phyloP scores from a whole-genome alignment of 495 filamentous ascomycete species.

The Gamarada debralockiae region DNA sequence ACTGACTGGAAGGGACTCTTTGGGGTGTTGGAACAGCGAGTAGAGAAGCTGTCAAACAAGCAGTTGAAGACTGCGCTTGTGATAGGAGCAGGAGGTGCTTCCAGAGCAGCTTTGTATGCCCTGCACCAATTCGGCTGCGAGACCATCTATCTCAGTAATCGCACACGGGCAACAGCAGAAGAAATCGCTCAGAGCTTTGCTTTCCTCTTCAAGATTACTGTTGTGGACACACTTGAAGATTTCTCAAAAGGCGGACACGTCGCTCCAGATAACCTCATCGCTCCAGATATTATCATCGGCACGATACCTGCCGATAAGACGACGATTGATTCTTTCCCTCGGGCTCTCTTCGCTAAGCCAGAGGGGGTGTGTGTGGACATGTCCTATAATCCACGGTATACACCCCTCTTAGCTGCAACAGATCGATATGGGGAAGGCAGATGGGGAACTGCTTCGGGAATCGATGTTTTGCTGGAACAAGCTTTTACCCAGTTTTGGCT shows the following conservation, averaged over 20 bases:
- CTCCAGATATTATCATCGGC: slow-evolving; percentile 3
- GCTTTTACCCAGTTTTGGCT: slow-evolving; percentile 4
- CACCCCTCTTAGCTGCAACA: not conserved
- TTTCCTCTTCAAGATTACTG: slow-evolving; percentile 4
- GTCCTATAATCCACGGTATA: slow-evolving; percentile 6
- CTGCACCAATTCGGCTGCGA: slow-evolving; percentile 76
- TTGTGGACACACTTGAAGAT: not conserved
- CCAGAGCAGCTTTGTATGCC: slow-evolving; percentile 83
- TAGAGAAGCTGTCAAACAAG: slow-evolving; percentile 65
- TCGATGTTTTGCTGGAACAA: slow-evolving; percentile 8
- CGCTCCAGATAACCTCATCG: not conserved
- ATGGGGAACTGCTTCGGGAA: slow-evolving; percentile 7
- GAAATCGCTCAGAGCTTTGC: slow-evolving; percentile 1
- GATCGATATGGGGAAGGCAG: not conserved
- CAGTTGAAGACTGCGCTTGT: slow-evolving; percentile 53
- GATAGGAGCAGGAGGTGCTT: slow-evolving; percentile 90
- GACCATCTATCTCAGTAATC: slow-evolving; percentile 46
- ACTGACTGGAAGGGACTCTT: slow-evolving; percentile 96
- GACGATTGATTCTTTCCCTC: slow-evolving; percentile 1
- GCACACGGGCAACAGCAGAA: slow-evolving; percentile 1
- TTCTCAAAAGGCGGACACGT: not conserved
- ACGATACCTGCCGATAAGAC: slow-evolving; percentile 6
- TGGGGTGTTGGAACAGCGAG: too few relatives aligned
- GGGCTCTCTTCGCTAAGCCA: not conserved
- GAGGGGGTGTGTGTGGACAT: slow-evolving; percentile 4